Evolutionary conservation across 2,329 filamentous ascomycete genomes (phyloP).

Genomic region (Penicillium freii): DNA sequence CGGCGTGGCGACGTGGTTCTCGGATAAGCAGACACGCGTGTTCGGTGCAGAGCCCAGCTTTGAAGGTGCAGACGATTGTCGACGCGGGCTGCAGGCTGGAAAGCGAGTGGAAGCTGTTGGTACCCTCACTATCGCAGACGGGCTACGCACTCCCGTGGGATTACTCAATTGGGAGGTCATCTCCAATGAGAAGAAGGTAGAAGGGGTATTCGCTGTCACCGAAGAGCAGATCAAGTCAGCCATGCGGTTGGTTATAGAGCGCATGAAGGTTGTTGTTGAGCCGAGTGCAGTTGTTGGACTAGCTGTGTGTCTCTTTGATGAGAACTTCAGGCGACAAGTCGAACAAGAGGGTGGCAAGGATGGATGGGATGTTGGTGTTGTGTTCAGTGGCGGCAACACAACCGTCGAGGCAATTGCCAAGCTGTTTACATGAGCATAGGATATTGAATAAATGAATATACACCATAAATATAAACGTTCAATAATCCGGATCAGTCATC

Average conservation of each 20-base stretch:
- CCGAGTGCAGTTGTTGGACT: constrained; percentile 82
- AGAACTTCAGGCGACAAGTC: constrained; percentile 72
- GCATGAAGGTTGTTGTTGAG: constrained; percentile 88
- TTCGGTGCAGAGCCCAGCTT: constrained; percentile 85
- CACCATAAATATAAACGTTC: neutral
- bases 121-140: constrained; percentile 82
- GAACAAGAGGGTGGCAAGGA: constrained; percentile 62
- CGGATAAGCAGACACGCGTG: constrained; percentile 69
- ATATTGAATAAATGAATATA: neutral
- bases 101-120: constrained; percentile 66
- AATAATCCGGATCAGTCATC: constrained; percentile 10
- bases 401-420: constrained; percentile 60
- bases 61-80: constrained; percentile 79
- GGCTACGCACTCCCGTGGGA: constrained; percentile 79
- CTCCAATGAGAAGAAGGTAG: constrained; percentile 66
- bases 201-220: constrained; percentile 68
- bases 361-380: constrained; percentile 69
- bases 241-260: constrained; percentile 75
- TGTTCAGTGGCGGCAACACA: constrained; percentile 65
- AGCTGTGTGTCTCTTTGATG: constrained; percentile 78
- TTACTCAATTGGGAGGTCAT: constrained; percentile 74
- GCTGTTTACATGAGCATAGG: constrained; percentile 44
- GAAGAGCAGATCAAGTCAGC: constrained; percentile 80
- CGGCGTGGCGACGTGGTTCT: constrained; percentile 71
- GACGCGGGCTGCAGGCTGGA: constrained; percentile 65